Conservation (phyloP, 1,284 basidiomycete species). For the Apiotrichum veenhuisii region DNA sequence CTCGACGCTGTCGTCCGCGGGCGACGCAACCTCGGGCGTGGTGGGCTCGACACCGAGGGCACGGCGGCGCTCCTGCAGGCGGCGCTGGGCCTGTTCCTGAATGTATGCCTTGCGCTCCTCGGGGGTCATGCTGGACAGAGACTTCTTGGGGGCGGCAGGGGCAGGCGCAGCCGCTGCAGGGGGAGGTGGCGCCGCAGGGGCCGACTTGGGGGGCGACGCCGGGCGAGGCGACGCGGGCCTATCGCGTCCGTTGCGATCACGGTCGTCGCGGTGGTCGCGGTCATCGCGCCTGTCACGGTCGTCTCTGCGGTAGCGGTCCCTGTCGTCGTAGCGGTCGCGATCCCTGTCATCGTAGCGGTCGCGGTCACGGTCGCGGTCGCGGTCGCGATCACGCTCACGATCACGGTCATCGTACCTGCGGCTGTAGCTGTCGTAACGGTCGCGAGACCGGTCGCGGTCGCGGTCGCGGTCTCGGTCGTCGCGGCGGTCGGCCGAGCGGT, state of each 20-base stretch:
- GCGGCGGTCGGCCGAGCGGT: constrained; percentile 37
- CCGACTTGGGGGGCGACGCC: constrained; percentile 8
- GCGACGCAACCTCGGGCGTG: constrained; percentile 49
- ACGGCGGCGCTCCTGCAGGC: constrained; percentile 81
- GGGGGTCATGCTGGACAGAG: constrained; percentile 71
- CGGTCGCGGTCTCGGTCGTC: constrained; percentile 32
- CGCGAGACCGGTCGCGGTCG: constrained; percentile 23
- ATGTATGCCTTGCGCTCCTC: constrained; percentile 80
- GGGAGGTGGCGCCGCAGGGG: constrained; percentile 15
- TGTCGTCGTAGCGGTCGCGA: constrained; percentile 21
- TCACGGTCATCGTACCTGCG: constrained; percentile 6
- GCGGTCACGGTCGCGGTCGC: constrained; percentile 34
- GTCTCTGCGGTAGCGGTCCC: constrained; percentile 24
- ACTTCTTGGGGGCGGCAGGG: constrained; percentile 54
- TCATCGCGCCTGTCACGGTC: constrained; percentile 33
- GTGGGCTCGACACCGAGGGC: constrained; percentile 71
- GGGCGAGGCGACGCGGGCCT: constrained; percentile 4
- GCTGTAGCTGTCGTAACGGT: constrained; percentile 23
- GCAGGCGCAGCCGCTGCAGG: constrained; percentile 45
- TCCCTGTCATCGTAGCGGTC: constrained; percentile 29
- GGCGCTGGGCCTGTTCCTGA: constrained; percentile 74
- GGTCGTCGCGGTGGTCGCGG: constrained; percentile 34
- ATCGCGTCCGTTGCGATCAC: constrained; percentile 33
- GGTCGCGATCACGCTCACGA: constrained; percentile 28
- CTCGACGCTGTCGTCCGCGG: constrained; percentile 71